Conservation (phyloP, 306 rosid genomes). For the Casuarina equisetifolia region DNA sequence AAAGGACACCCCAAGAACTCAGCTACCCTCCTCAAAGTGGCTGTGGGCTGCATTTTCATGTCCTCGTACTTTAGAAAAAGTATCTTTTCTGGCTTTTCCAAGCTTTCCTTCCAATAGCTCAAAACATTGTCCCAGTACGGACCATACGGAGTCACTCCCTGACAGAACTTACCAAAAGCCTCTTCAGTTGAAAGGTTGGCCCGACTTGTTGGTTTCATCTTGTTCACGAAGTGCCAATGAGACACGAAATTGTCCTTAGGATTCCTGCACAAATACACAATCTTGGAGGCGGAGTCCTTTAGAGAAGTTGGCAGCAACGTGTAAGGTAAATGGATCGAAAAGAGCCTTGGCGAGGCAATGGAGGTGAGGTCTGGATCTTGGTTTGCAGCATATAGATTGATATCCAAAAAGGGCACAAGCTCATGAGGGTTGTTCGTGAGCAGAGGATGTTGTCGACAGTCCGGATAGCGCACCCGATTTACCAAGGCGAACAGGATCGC, state of each 20-base stretch:
- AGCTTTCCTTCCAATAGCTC: constrained; percentile 33
- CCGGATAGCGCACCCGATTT: not conserved
- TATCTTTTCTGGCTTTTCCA: constrained; percentile 17
- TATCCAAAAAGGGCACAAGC: constrained; percentile 40
- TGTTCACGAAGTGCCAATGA: constrained; percentile 36
- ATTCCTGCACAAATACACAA: constrained; percentile 32
- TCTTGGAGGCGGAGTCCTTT: constrained; percentile 26
- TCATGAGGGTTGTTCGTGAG: constrained; percentile 34
- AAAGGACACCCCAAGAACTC: constrained; percentile 36
- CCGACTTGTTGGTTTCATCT: not conserved
- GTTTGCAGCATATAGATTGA: not conserved
- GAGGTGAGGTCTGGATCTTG: not conserved
- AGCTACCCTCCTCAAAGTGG: constrained; percentile 23
- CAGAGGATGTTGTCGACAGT: constrained; percentile 25
- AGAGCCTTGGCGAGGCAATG: constrained; percentile 9
- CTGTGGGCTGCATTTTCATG: constrained; percentile 20
- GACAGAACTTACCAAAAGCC: constrained; percentile 6
- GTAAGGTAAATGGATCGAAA: not conserved
- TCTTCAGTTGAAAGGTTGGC: constrained; percentile 17
- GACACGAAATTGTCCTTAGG: constrained; percentile 39
- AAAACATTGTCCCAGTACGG: constrained; percentile 35
- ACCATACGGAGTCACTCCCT: constrained; percentile 2
- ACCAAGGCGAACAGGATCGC: constrained; percentile 25
- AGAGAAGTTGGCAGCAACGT: constrained; percentile 8
- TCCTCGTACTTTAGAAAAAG: constrained; percentile 33